A percentile compares a stretch with the other conserved stretches of the same genome.
Evolutionary conservation across 163 green algal species (phyloP).

Genomic region (Smithsoniella earleae): DNA sequence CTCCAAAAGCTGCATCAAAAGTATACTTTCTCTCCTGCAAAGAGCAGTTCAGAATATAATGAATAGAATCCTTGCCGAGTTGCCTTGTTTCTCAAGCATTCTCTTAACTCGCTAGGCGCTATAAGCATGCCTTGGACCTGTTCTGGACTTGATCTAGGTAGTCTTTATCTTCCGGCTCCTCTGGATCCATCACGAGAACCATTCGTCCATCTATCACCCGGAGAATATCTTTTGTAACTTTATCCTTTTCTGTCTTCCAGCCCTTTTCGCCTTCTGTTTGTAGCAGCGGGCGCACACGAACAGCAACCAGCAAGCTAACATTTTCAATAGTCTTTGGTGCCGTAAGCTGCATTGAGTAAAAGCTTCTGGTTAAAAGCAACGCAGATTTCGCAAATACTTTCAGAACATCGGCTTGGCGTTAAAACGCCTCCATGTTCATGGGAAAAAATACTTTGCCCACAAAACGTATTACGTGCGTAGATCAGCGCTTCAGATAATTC

Average conservation of each 20-base stretch:
- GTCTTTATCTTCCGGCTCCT: conserved; percentile 39
- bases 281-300: conserved; percentile 52
- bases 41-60: conserved; percentile 20
- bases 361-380: too few relatives aligned
- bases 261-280: conserved; percentile 36
- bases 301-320: conserved; percentile 48
- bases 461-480: too few relatives aligned
- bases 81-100: neutral
- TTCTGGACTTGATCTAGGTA: conserved; percentile 38
- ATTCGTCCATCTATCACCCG: conserved; percentile 51
- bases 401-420: too few relatives aligned
- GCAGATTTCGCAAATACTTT: too few relatives aligned
- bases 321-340: conserved; percentile 26
- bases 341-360: conserved; percentile 3
- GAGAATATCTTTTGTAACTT: conserved; percentile 48
- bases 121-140: neutral
- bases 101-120: neutral
- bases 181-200: conserved; percentile 65
- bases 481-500: too few relatives aligned
- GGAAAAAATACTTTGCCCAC: too few relatives aligned
- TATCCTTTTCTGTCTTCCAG: conserved; percentile 29
- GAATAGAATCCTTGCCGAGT: conserved; percentile 8
- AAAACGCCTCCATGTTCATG: too few relatives aligned
- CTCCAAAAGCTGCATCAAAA: conserved; percentile 62
- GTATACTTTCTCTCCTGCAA: conserved; percentile 63